These are phyloP conservation scores for Cystobasidium slooffiae DNA, from an alignment of 1,284 basidiomycete genomes.

Conservation along the genomic window DNA sequence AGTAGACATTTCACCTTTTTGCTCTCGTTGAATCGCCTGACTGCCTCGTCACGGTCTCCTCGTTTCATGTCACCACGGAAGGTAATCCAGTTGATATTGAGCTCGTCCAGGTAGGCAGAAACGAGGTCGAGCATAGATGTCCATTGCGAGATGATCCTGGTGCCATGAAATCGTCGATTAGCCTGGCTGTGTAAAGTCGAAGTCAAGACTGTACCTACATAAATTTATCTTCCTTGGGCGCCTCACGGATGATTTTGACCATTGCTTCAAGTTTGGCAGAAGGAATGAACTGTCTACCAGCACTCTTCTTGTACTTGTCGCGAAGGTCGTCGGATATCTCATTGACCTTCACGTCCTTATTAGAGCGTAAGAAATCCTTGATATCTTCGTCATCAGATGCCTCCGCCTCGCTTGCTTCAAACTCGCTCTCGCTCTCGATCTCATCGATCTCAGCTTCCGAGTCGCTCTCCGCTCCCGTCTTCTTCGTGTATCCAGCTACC, in stretches of 20 bases:
- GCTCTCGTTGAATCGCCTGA: slow-evolving; percentile 62
- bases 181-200: not conserved
- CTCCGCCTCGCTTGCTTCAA: not conserved
- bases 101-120: slow-evolving; percentile 64
- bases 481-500: slow-evolving; percentile 23
- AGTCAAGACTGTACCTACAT: not conserved
- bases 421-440: not conserved
- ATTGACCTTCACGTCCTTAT: not conserved
- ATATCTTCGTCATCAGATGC: not conserved
- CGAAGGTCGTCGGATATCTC: slow-evolving; percentile 1
- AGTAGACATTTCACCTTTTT: slow-evolving; percentile 57
- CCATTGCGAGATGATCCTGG: slow-evolving; percentile 66
- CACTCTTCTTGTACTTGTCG: not conserved
- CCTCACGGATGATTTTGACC: slow-evolving; percentile 19
- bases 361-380: not conserved
- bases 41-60: slow-evolving; percentile 48
- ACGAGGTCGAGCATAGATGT: slow-evolving; percentile 60
- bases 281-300: slow-evolving; percentile 21
- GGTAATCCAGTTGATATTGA: slow-evolving; percentile 63
- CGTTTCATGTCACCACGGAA: slow-evolving; percentile 56
- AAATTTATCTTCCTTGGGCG: slow-evolving; percentile 35
- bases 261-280: slow-evolving; percentile 24
- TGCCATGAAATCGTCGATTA: not conserved
- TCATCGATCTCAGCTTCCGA: slow-evolving; percentile 13
- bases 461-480: slow-evolving; percentile 22